phyloP scores from a whole-genome alignment of 2,329 filamentous ascomycete species.

The Aulographum hederae region DNA sequence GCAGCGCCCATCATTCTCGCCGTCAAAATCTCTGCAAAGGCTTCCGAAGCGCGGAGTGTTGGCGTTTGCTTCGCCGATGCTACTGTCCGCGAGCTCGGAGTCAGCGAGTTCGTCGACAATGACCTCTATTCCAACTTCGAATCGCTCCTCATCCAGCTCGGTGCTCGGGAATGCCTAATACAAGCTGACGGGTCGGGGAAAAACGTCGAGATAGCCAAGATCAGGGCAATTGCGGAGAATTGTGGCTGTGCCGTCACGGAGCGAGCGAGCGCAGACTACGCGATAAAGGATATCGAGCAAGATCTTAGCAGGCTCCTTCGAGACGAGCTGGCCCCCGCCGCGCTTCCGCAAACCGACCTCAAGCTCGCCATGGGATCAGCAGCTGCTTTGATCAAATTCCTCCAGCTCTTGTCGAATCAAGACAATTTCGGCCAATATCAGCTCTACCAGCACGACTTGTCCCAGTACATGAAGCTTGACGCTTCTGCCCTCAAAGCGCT shows the following conservation, averaged over 20 bases:
- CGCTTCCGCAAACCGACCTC: constrained; percentile 74
- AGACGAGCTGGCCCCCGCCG: constrained; percentile 60
- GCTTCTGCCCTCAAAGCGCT: constrained; percentile 84
- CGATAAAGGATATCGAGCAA: constrained; percentile 83
- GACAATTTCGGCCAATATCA: constrained; percentile 96
- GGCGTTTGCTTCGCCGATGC: constrained; percentile 97
- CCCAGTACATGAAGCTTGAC: constrained; percentile 97
- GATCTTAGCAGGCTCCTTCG: constrained; percentile 76
- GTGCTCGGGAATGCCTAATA: constrained; percentile 85
- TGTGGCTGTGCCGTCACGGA: constrained; percentile 85
- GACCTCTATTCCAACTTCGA: constrained; percentile 79
- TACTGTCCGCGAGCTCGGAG: constrained; percentile 82
- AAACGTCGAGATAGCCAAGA: constrained; percentile 72
- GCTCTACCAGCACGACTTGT: constrained; percentile 89
- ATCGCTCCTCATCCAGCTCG: constrained; percentile 85
- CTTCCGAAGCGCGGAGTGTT: constrained; percentile 65
- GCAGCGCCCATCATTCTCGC: constrained; percentile 87
- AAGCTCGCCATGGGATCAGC: constrained; percentile 95
- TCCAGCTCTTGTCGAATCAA: constrained; percentile 73
- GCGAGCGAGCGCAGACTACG: constrained; percentile 59
- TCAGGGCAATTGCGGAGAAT: constrained; percentile 76
- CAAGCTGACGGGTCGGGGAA: constrained; percentile 62
- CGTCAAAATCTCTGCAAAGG: constrained; percentile 82
- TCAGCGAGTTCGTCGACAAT: constrained; percentile 66
- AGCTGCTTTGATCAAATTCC: constrained; percentile 83